A percentile compares a stretch with the other conserved stretches of the same genome.
Conservation (phyloP, 164 flowering plant species). For the Nymphaea colorata region DNA sequence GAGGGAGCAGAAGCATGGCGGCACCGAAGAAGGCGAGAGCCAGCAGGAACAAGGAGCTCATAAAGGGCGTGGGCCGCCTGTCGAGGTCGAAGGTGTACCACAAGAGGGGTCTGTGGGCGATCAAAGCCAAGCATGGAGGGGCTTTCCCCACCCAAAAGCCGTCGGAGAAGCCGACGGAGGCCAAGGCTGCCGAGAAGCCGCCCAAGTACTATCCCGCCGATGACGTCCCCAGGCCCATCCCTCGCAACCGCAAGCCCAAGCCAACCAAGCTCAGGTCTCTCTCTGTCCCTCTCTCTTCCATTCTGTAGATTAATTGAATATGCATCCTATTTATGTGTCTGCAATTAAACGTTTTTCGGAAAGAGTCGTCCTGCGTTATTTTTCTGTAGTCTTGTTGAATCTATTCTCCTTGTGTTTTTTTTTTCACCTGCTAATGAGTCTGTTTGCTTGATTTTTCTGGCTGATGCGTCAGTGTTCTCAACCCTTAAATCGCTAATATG, state of each 20-base stretch:
- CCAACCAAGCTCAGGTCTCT: conserved; percentile 25
- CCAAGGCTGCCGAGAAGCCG: conserved; percentile 22
- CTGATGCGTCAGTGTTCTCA: too few relatives aligned
- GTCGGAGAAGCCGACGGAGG: conserved; percentile 15
- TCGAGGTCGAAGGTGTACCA: conserved; percentile 81
- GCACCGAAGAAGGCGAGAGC: conserved; percentile 22
- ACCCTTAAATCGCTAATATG: too few relatives aligned
- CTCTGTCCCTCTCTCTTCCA: neutral
- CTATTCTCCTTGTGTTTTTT: too few relatives aligned
- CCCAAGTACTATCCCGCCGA: conserved; percentile 90
- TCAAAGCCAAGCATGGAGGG: conserved; percentile 91
- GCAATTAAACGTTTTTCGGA: too few relatives aligned
- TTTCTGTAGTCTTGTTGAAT: too few relatives aligned
- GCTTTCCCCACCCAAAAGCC: conserved; percentile 47
- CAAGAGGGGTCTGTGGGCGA: conserved; percentile 88
- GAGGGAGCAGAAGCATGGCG: conserved; percentile 35
- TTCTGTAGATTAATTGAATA: too few relatives aligned
- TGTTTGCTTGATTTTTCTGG: too few relatives aligned
- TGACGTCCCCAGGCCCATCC: conserved; percentile 66
- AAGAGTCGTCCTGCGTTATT: too few relatives aligned
- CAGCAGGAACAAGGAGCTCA: conserved; percentile 53
- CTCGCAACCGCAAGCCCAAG: conserved; percentile 47
- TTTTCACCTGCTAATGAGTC: too few relatives aligned
- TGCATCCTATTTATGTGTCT: too few relatives aligned
- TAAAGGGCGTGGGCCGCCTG: conserved; percentile 56